Conservation (phyloP, 139 green algal species). For the Ettlia oleoabundans region DNA sequence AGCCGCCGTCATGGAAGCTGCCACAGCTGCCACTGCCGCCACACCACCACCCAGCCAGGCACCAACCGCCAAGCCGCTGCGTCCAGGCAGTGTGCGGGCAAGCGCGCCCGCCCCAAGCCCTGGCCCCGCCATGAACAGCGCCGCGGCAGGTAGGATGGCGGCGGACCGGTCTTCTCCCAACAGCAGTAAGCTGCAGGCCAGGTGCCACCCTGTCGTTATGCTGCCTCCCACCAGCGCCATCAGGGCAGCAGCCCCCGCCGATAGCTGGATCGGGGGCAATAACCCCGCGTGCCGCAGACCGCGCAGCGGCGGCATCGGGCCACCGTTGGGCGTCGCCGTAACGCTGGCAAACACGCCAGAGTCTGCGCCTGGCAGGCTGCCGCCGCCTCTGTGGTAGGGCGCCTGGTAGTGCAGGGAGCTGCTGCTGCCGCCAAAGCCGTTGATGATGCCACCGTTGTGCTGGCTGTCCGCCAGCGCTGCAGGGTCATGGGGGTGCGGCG, state of each 20-base stretch:
- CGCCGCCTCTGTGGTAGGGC: constrained; percentile 23
- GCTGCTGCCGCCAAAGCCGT: constrained; percentile 11
- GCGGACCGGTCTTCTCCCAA: not conserved
- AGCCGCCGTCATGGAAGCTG: not conserved
- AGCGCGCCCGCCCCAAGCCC: constrained; percentile 14
- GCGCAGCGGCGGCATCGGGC: not conserved
- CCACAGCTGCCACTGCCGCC: not conserved
- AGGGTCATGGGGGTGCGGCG: not conserved
- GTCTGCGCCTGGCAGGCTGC: not conserved
- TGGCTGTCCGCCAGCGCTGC: not conserved
- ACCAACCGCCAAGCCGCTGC: not conserved
- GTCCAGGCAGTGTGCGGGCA: not conserved
- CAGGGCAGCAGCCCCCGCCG: not conserved
- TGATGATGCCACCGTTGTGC: not conserved
- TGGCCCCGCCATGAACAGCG: not conserved
- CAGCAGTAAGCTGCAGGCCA: constrained; percentile 7
- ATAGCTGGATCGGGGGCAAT: not conserved
- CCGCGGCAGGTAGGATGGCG: constrained; percentile 6
- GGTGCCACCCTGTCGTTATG: constrained; percentile 26
- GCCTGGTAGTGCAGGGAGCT: constrained; percentile 3
- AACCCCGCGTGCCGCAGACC: not conserved
- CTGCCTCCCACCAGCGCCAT: constrained; percentile 2
- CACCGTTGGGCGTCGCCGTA: not conserved
- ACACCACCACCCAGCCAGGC: not conserved
- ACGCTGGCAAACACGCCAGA: too few relatives aligned